Evolutionary conservation across 2,329 filamentous ascomycete species (phyloP).

Genomic region (Colletotrichum nymphaeae): DNA sequence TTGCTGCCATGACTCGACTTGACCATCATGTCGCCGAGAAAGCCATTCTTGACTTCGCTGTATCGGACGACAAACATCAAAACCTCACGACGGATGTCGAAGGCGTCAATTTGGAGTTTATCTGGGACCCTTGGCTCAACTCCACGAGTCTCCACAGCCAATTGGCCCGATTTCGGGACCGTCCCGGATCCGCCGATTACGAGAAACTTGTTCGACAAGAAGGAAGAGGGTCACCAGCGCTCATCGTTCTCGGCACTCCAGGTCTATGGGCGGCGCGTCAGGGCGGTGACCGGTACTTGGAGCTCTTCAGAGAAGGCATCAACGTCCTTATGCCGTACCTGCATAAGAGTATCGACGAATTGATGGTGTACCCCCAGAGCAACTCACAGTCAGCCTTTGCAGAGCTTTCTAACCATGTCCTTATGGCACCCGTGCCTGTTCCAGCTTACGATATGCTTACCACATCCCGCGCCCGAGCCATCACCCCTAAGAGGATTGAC

Average conservation of each 20-base stretch:
- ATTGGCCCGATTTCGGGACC: conserved; percentile 31
- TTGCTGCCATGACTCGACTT: conserved; percentile 51
- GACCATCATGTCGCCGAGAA: conserved; percentile 24
- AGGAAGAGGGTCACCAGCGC: conserved; percentile 46
- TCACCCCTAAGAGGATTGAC: conserved; percentile 60
- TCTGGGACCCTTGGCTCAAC: conserved; percentile 74
- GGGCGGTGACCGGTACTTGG: conserved; percentile 56
- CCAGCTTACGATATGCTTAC: conserved; percentile 58
- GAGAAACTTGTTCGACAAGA: conserved; percentile 29
- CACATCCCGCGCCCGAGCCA: conserved; percentile 51
- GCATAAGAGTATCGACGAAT: conserved; percentile 38
- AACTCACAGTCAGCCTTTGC: conserved; percentile 16
- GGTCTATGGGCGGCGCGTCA: conserved; percentile 67
- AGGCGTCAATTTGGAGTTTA: conserved; percentile 44
- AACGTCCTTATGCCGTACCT: conserved; percentile 55
- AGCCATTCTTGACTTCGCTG: conserved; percentile 32
- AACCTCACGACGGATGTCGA: conserved; percentile 25
- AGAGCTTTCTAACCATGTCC: conserved; percentile 33
- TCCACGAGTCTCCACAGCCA: conserved; percentile 39
- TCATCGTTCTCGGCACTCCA: conserved; percentile 64
- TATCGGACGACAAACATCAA: conserved; percentile 27
- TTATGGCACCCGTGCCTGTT: conserved; percentile 56
- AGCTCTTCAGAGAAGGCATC: conserved; percentile 58
- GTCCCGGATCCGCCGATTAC: conserved; percentile 24
- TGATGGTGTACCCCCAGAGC: conserved; percentile 35